A percentile compares a stretch with the other conserved stretches of the same genome.
Conservation (phyloP, 306 rosid species). For the Trifolium fragiferum region DNA sequence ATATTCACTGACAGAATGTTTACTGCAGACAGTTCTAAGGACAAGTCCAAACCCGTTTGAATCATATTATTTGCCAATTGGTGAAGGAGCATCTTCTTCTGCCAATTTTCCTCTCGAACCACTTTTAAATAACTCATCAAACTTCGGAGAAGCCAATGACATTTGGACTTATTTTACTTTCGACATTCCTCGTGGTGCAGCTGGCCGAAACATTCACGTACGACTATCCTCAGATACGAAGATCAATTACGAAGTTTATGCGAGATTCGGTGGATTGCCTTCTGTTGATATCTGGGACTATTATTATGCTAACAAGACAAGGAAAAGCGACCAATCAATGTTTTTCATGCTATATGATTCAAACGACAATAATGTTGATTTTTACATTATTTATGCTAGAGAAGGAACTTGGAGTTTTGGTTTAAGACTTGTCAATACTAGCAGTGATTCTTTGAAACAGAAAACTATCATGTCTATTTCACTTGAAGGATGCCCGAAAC, state of each 20-base stretch:
- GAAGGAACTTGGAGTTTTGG: conserved; percentile 98
- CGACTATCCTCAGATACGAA: conserved; percentile 59
- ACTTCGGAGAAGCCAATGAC: conserved; percentile 48
- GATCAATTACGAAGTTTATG: conserved; percentile 74
- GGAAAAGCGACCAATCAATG: conserved; percentile 69
- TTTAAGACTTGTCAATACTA: conserved; percentile 58
- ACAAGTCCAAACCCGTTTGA: conserved; percentile 67
- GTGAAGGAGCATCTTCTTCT: conserved; percentile 53
- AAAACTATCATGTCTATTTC: conserved; percentile 78
- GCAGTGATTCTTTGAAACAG: conserved; percentile 45
- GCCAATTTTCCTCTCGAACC: conserved; percentile 85
- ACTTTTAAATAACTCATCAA: conserved; percentile 60
- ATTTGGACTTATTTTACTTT: conserved; percentile 80
- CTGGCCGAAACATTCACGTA: conserved; percentile 83
- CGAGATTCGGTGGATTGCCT: conserved; percentile 91
- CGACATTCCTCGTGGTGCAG: conserved; percentile 87
- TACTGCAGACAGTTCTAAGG: conserved; percentile 80
- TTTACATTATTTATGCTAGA: conserved; percentile 75
- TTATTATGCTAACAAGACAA: conserved; percentile 79
- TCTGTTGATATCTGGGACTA: conserved; percentile 80
- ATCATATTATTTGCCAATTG: conserved; percentile 82
- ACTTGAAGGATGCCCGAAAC: conserved; percentile 91
- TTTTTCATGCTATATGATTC: conserved; percentile 81
- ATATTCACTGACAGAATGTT: background rate
- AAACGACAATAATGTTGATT: conserved; percentile 66